Evolutionary conservation across 2,329 filamentous ascomycete genomes (phyloP).

Genomic region (Cercospora sesami): DNA sequence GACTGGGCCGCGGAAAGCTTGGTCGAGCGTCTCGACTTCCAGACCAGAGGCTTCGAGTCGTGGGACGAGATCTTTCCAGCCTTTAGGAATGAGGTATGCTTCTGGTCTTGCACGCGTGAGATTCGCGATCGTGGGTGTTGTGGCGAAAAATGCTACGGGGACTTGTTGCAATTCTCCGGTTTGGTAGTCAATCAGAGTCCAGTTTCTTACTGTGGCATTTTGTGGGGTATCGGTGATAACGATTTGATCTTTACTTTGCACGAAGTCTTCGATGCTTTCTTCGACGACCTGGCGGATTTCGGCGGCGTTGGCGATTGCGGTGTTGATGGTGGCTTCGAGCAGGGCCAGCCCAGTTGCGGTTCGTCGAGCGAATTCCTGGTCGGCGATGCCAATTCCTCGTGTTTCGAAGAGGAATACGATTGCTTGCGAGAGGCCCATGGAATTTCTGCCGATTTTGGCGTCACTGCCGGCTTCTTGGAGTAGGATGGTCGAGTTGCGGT

Average conservation of each 20-base stretch:
- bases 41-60: constrained; percentile 40
- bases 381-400: constrained; percentile 41
- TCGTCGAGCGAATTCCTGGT: constrained; percentile 40
- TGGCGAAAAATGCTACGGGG: constrained; percentile 39
- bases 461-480: constrained; percentile 41
- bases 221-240: constrained; percentile 39
- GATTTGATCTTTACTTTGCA: constrained; percentile 33
- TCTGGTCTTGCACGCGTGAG: constrained; percentile 38
- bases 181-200: constrained; percentile 39
- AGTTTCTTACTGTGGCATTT: constrained; percentile 34
- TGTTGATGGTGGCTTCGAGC: constrained; percentile 40
- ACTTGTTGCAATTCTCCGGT: constrained; percentile 39
- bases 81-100: constrained; percentile 41
- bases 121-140: constrained; percentile 40
- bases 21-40: constrained; percentile 35
- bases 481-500: constrained; percentile 29
- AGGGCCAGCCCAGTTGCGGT: constrained; percentile 39
- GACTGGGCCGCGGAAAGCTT: constrained; percentile 37
- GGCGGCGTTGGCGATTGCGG: constrained; percentile 36
- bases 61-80: constrained; percentile 40
- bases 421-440: constrained; percentile 41
- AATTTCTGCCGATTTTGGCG: constrained; percentile 42
- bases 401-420: constrained; percentile 42
- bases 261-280: constrained; percentile 33
- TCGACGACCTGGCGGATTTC: constrained; percentile 37